phyloP scores from a whole-genome alignment of 805 yeast genomes.

The Schwanniomyces vanrijiae region DNA sequence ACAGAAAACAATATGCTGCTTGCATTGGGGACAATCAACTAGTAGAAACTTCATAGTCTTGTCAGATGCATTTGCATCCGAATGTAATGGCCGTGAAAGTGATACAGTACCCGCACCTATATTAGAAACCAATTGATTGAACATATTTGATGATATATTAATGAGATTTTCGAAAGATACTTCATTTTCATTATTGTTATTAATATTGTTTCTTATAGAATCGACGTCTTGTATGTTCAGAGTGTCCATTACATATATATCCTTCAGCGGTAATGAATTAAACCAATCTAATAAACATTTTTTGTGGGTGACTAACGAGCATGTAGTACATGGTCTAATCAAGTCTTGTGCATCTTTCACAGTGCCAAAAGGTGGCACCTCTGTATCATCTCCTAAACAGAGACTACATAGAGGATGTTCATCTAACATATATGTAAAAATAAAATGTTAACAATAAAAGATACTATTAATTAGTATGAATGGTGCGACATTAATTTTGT shows the following conservation, averaged over 20 bases:
- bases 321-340: constrained; percentile 37
- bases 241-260: constrained; percentile 18
- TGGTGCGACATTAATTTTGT: neutral
- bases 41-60: constrained; percentile 14
- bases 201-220: constrained; percentile 5
- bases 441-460: neutral
- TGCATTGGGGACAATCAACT: constrained; percentile 44
- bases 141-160: constrained; percentile 13
- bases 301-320: constrained; percentile 35
- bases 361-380: constrained; percentile 40
- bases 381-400: constrained; percentile 40
- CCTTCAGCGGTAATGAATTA: constrained; percentile 31
- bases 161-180: constrained; percentile 1
- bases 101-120: constrained; percentile 6
- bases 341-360: constrained; percentile 35
- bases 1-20: constrained; percentile 30
- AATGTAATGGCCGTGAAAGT: neutral
- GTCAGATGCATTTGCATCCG: neutral
- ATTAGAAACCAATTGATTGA: constrained; percentile 14
- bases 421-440: constrained; percentile 8
- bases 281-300: constrained; percentile 44
- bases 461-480: neutral
- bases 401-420: constrained; percentile 27
- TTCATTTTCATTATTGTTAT: neutral
- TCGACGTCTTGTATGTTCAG: constrained; percentile 1